Base-by-base conservation (phyloP, 2,329 filamentous ascomycete genomes). In the Aspergillus japonicus region DNA sequence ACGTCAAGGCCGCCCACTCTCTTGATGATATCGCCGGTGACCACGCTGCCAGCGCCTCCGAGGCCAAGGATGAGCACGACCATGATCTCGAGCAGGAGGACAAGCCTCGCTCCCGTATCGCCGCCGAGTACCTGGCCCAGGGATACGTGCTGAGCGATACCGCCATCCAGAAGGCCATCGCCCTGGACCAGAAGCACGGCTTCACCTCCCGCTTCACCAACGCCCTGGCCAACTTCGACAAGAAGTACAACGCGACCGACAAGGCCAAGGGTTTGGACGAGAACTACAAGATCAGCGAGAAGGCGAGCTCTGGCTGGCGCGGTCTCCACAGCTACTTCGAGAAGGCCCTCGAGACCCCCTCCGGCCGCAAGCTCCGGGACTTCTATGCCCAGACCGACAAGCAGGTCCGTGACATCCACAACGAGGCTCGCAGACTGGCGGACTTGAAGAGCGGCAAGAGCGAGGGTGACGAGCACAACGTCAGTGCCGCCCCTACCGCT, bases 121-220 rank as follows among this genome's bases (percentile, higher is more conserved):
- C 97, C 54, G 95, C 95, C 66, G 95, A 99, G 81, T 97, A 98
- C 78, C 89, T 99, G 35, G 93, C 95, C 11, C 92, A 97, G 71
- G 95, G 95, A 68, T 99, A 99, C 80, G 85, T 88, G 44, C 83
- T 98, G 65, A 92, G 85, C 62, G 88, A 90, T 73, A 81, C 84
- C 58, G 90, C 91, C 54, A 88, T 96, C 68, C 85, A 95, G 80
- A 85, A 85, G 64, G 94, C 92, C 64, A 90, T 99, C 71, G 86
- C 91, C 31, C 87, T 98, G 54, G 95, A 99, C 81, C 82, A 90
- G 75, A 89, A 94, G 80, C 93, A 98, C 78, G 91, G 91, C 67
- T 88, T 98, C 71, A 90, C 89, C 60, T 82, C 76, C 71, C 87
- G 88, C 68, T 99, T 99, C 85, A 87, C 91, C 64, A 81, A 77